Conservation (phyloP, 306 rosid species). For the Herpetospermum pedunculosum region DNA sequence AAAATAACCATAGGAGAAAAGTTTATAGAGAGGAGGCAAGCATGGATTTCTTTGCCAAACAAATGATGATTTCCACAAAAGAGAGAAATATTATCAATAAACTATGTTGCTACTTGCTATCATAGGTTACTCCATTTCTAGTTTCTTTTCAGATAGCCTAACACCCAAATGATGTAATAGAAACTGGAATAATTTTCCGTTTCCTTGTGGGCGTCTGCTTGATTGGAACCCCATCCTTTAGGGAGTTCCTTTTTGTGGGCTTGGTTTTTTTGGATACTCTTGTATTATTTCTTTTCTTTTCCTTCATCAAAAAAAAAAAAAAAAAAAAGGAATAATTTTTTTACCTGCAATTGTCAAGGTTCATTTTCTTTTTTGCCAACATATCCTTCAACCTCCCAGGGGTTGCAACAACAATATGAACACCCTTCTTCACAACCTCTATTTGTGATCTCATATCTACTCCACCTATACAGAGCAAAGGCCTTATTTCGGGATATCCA, state of each 20-base stretch:
- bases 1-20: neutral
- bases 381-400: constrained; percentile 93
- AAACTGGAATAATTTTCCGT: neutral
- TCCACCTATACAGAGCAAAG: constrained; percentile 92
- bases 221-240: no score
- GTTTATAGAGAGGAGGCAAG: neutral
- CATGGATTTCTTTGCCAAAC: neutral
- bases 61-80: neutral
- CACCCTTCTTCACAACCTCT: constrained; percentile 79
- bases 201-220: no score
- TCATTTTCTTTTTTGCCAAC: constrained; percentile 93
- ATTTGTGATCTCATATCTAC: constrained; percentile 82
- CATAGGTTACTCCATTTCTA: neutral
- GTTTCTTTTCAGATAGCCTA: neutral
- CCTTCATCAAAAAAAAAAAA: no score
- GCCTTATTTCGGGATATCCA: constrained; percentile 80
- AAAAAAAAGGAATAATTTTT: neutral
- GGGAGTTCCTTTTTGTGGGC: no score
- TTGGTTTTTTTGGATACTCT: no score
- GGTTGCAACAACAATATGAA: constrained; percentile 93
- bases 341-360: constrained; percentile 71
- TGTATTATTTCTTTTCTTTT: no score
- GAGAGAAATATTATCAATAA: neutral
- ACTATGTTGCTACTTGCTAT: neutral
- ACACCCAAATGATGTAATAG: neutral